Evolutionary conservation across 805 yeast genomes (phyloP).

Genomic region (Metschnikowia reukaufii): DNA sequence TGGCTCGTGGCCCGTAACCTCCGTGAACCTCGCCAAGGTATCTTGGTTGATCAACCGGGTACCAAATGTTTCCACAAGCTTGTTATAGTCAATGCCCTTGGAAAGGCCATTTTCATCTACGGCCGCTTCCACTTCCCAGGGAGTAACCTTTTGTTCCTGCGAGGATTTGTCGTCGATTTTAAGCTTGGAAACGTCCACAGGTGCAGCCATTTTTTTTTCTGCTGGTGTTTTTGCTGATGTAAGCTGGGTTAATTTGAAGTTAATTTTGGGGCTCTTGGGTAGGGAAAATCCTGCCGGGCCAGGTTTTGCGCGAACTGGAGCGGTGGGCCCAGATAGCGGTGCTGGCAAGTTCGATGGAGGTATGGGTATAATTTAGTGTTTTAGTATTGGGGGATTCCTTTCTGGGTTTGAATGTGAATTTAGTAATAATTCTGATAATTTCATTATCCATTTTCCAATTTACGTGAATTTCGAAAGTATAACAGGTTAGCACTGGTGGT

Average conservation of each 20-base stretch:
- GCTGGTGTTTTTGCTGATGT: neutral
- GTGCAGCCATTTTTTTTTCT: conserved; percentile 15
- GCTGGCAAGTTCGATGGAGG: no score
- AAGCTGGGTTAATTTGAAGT: neutral
- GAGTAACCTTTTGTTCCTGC: conserved; percentile 58
- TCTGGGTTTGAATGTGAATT: no score
- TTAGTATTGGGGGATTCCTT: no score
- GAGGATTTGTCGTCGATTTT: conserved; percentile 14
- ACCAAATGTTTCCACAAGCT: conserved; percentile 84
- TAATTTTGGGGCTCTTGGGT: neutral
- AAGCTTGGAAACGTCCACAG: conserved; percentile 19
- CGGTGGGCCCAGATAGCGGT: neutral
- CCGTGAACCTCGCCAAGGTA: conserved; percentile 70
- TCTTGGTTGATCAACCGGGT: conserved; percentile 70
- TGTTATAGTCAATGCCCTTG: conserved; percentile 91
- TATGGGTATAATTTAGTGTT: no score
- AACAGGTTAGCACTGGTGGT: no score
- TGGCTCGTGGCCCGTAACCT: conserved; percentile 86
- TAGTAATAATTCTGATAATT: no score
- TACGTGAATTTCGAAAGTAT: no score
- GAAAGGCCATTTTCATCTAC: conserved; percentile 84
- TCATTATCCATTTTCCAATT: no score
- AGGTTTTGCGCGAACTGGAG: conserved; percentile 4
- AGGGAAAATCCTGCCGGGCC: conserved; percentile 3
- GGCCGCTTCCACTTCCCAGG: conserved; percentile 99